These are phyloP conservation scores for Wickerhamomyces tratensis DNA, from an alignment of 805 yeast species.

Conservation along the genomic window DNA sequence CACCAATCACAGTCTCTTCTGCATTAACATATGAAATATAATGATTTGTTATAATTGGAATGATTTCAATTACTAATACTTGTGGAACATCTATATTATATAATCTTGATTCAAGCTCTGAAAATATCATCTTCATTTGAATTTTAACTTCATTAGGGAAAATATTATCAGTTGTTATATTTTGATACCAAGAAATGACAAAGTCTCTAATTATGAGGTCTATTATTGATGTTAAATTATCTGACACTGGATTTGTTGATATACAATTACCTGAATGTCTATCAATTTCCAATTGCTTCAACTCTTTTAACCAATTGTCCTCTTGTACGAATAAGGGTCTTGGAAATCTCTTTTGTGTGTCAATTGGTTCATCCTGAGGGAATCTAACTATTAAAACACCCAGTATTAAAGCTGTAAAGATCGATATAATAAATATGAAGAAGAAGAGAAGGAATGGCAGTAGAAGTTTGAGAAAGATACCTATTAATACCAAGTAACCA, in stretches of 20 bases:
- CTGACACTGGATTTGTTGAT: conserved; percentile 18
- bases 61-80: conserved; percentile 42
- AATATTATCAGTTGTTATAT: conserved; percentile 28
- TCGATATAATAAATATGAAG: conserved; percentile 8
- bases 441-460: conserved; percentile 6
- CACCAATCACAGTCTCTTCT: conserved; percentile 20
- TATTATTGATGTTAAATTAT: conserved; percentile 34
- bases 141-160: conserved; percentile 32
- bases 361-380: background rate
- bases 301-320: conserved; percentile 22
- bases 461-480: conserved; percentile 4
- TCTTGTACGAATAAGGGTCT: conserved; percentile 17
- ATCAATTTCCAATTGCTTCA: conserved; percentile 6
- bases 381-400: background rate
- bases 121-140: conserved; percentile 33
- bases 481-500: background rate
- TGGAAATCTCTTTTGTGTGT: conserved; percentile 6
- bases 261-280: conserved; percentile 3
- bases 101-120: conserved; percentile 32
- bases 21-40: conserved; percentile 39
- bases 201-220: conserved; percentile 42
- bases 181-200: conserved; percentile 44
- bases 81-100: conserved; percentile 40
- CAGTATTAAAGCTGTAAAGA: background rate
- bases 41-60: conserved; percentile 65